Base-by-base conservation (phyloP, 2,329 filamentous ascomycete genomes). In the Pyrenophora graminea region DNA sequence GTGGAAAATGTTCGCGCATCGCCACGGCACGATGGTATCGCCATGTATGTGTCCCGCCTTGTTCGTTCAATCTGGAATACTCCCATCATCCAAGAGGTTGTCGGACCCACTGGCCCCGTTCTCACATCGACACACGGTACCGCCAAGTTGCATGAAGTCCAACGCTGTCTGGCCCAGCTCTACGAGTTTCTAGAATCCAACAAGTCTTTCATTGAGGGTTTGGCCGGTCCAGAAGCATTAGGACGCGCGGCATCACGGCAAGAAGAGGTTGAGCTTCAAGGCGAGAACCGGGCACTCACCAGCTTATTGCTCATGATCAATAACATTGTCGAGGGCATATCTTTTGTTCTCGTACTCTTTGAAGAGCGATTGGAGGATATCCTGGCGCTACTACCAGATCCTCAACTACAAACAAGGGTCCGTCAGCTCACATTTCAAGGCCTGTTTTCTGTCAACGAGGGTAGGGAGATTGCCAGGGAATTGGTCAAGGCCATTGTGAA, bases 401-500 rank as follows among this genome's bases (percentile, higher is more conserved):
- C 89, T 3, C 76, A 81, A 0, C 82, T 87, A 1, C 87, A 87
- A 53, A 81, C 86, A 58, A 83, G 85, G 52, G 85, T 96, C 45
- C 82, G 84, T 51, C 83, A 87, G 31, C 81, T 99, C 45, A 97
- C 91, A 0, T 99, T 90, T 67, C 91, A 97, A 71, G 83, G 85
- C 39, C 83, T 99, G 0, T 97, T 99, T 72, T 89, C 90, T 3
- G 85, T 88, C 36, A 75, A 82, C 5, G 81, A 85, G 15, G 94
- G 94, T 27, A 91, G 91, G 63, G 91, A 96, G 9, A 83, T 97
- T 19, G 95, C 93, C 2, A 97, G 96, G 73, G 84, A 96, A 48
- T 80, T 99, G 1, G 94, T 99, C 49, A 99, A 97, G 73, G 91
- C 93, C 0, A 97, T 99, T 66, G 94, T 99, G 47, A 97, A 97